Base-by-base conservation (phyloP, 2,329 filamentous ascomycete genomes). In the Ceratocystis alfenasii region DNA sequence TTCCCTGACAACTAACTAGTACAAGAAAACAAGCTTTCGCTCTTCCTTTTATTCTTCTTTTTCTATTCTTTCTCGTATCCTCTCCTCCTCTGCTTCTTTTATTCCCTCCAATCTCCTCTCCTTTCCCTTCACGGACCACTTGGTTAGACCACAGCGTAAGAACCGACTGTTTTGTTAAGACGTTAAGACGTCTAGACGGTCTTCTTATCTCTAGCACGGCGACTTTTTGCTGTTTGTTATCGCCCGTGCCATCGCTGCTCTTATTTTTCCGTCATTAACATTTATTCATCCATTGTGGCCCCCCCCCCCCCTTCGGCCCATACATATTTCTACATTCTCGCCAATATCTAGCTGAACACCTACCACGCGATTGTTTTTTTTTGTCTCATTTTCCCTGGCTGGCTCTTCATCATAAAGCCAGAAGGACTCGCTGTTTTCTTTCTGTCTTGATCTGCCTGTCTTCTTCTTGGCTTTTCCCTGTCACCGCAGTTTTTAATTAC, bases 241-340 rank as follows among this genome's bases (percentile, higher is more conserved):
- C 28, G 53, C 28, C 53, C 53, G 53, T 59, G 53, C 53, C 53
- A 59, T 59, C 53, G 53, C 33, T 59, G 53, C 53, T 59, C 28
- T 59, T 59, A n/a, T 64, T 46, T 65, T 50, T 36, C 57, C 59
- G 25, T 48, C 36, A 46, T 63, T 48, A 57, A 66, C 65, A 61
- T 68, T 53, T 57, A 66, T 69, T 65, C 65, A 62, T 57, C 64
- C 55, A 44, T 59, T 33, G 33, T 36, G 33, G 33, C 33, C 3
- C 30, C 30, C 33, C 33, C 7, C 33, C 33, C 33, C 33, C 33
- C 33, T 36, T 36, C 3, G 33, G 8, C 33, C 33, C 10, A 36
- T 36, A 36, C 33, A 36, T 36, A 36, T 36, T 36, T 36, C 33
- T 36, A 10, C 3, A 36, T 36, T 36, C 33, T 36, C 33, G 8